Conservation (phyloP, 2,329 filamentous ascomycete species). For the Epichloe gansuensis region DNA sequence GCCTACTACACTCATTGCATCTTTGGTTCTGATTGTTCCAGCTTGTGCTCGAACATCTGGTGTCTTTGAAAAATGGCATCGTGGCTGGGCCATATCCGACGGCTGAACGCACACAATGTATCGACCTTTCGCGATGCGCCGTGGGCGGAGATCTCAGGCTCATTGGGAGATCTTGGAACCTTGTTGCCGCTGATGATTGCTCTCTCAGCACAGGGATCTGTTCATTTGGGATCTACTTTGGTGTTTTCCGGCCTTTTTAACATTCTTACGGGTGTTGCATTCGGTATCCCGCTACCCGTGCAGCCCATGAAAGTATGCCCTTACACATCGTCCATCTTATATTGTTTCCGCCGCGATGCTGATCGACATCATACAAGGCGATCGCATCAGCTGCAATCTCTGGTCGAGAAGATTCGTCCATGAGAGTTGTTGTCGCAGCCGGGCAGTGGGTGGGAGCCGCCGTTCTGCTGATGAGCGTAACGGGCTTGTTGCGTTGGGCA, state of each 20-base stretch:
- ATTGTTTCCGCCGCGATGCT: not conserved
- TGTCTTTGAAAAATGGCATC: constrained; percentile 10
- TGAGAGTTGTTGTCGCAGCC: constrained; percentile 63
- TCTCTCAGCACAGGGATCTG: constrained; percentile 63
- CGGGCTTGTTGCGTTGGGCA: constrained; percentile 65
- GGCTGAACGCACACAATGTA: constrained; percentile 35
- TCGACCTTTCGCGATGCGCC: constrained; percentile 34
- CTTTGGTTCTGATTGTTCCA: not conserved
- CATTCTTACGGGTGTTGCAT: constrained; percentile 65
- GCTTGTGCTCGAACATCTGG: not conserved
- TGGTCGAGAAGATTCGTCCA: constrained; percentile 38
- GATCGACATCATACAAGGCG: constrained; percentile 34
- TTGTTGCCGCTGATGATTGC: constrained; percentile 82
- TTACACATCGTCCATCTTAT: not conserved
- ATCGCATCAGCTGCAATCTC: constrained; percentile 85
- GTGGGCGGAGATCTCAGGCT: constrained; percentile 70
- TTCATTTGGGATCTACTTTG: constrained; percentile 72
- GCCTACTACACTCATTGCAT: not conserved
- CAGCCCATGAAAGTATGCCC: constrained; percentile 62
- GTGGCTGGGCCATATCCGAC: constrained; percentile 19
- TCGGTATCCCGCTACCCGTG: constrained; percentile 82
- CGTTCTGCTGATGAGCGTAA: constrained; percentile 66
- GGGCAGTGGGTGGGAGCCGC: constrained; percentile 59
- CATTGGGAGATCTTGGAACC: constrained; percentile 78
- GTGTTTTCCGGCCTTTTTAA: constrained; percentile 85